phyloP scores from a whole-genome alignment of 129 eudicot genomes.

The Centaurea solstitialis region DNA sequence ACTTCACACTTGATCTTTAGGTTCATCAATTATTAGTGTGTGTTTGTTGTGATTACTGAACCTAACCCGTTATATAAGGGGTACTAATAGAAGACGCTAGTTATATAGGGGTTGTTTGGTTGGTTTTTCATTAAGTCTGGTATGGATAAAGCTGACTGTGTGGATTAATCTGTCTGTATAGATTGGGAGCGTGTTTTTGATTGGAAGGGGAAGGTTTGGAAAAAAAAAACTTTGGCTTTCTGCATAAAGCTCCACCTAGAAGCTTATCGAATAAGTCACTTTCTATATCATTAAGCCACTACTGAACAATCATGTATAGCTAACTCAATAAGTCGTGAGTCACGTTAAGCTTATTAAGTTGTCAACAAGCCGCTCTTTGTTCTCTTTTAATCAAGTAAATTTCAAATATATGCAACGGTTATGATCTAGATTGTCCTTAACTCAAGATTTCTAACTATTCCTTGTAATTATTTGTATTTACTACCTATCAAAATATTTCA shows the following conservation, averaged over 20 bases:
- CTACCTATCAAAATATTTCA: neutral
- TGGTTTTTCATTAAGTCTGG: neutral
- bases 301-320: neutral
- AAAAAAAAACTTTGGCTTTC: neutral
- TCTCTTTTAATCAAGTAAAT: neutral
- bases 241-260: too few relatives aligned
- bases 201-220: neutral
- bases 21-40: conserved; percentile 26
- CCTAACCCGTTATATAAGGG: neutral
- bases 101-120: neutral
- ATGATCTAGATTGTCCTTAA: neutral
- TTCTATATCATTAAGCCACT: neutral
- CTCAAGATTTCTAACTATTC: neutral
- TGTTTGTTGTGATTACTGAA: conserved; percentile 1
- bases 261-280: neutral
- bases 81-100: neutral
- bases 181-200: neutral
- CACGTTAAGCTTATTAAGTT: neutral
- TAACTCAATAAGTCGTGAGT: neutral
- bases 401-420: neutral
- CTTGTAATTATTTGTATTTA: neutral
- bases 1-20: conserved; percentile 2
- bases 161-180: neutral
- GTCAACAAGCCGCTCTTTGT: neutral
- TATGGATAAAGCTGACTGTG: neutral